Evolutionary conservation across 805 yeast species (phyloP).

Genomic region (Wickerhamiella bombiphila): DNA sequence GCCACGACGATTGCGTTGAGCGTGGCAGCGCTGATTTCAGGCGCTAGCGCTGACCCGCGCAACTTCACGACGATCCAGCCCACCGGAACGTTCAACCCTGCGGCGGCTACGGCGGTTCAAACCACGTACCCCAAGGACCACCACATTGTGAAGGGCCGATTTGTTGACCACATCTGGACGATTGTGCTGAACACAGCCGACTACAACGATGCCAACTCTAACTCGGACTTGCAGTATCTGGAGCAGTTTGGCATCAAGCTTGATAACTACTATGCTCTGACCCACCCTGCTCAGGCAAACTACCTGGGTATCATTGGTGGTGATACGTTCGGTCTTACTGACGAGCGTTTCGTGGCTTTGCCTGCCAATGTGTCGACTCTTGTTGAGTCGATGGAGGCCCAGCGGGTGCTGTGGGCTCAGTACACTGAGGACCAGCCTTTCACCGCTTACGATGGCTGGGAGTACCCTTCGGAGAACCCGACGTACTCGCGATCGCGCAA

Average conservation of each 20-base stretch:
- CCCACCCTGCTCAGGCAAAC: conserved; percentile 43
- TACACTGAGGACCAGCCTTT: conserved; percentile 41
- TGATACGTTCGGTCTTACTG: conserved; percentile 35
- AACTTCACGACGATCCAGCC: conserved; percentile 19
- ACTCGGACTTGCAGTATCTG: conserved; percentile 30
- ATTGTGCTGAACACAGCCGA: conserved; percentile 41
- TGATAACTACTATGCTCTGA: conserved; percentile 37
- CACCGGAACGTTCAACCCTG: conserved; percentile 19
- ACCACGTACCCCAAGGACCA: conserved; percentile 20
- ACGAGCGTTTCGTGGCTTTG: conserved; percentile 31
- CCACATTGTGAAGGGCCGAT: conserved; percentile 20
- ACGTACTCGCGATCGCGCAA: conserved; percentile 41
- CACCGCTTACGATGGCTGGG: conserved; percentile 37
- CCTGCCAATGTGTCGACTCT: conserved; percentile 35
- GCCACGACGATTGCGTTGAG: conserved; percentile 2
- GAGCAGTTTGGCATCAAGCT: conserved; percentile 32
- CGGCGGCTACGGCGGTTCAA: conserved; percentile 21
- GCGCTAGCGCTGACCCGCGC: conserved; percentile 16
- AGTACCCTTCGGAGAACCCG: conserved; percentile 28
- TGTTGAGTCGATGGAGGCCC: conserved; percentile 34
- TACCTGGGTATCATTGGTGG: conserved; percentile 37
- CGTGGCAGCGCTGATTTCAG: conserved; percentile 1
- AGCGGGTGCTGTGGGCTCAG: conserved; percentile 37
- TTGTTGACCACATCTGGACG: conserved; percentile 22
- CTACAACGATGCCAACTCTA: conserved; percentile 35